Evolutionary conservation across 148 eudicot species (phyloP), one percentile per base, ranked within the genome.

Genomic region (Rhododendron molle): DNA sequence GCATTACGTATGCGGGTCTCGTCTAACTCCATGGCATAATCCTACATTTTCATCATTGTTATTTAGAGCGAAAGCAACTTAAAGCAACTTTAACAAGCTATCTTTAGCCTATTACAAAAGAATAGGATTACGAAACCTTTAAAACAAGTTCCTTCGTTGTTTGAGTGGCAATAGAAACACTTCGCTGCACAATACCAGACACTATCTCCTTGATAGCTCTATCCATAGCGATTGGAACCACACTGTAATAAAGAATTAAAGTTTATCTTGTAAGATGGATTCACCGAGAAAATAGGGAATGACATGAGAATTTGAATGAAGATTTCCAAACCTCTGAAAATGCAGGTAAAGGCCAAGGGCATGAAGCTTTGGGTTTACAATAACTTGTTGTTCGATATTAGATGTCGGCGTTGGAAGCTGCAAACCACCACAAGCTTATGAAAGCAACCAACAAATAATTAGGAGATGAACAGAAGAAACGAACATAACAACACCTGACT

Each of bases 11-110:
- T 92, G 65, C 97, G 94, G 84, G 91, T 90, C 91, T 97, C 99
- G 83, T 97, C 98, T 26, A 96, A 89, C 89, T 97, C 99, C 93
- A 95, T 90, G 47, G 99, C 98, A 92, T 95, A 97, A 89, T 97
- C 99, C 99, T 97, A 89, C 54, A 83, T 78, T 72, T 30, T 3
- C 77, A 83, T 67, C 23, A 8, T 2, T 52, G 65, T 78, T 76
- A 32, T 52, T 32, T 77, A 67, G 82, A 58, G 43, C 47, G 23
- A 47, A 50, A 62, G 80, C 60, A 34, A 74, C 46, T 69, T 44
- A 47, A 43, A 62, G 77, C 60, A 28, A 74, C 47, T 69, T 44
- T 11, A 79, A 40, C 15, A 81, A 77, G 32, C 67, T 38, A 80
- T 14, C 46, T 67, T 11, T 26, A 79, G 15, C 15, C 9, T 62